These are phyloP conservation scores for Trichoderma harzianum DNA, from an alignment of 2,329 filamentous ascomycete genomes.

Conservation along the genomic window DNA sequence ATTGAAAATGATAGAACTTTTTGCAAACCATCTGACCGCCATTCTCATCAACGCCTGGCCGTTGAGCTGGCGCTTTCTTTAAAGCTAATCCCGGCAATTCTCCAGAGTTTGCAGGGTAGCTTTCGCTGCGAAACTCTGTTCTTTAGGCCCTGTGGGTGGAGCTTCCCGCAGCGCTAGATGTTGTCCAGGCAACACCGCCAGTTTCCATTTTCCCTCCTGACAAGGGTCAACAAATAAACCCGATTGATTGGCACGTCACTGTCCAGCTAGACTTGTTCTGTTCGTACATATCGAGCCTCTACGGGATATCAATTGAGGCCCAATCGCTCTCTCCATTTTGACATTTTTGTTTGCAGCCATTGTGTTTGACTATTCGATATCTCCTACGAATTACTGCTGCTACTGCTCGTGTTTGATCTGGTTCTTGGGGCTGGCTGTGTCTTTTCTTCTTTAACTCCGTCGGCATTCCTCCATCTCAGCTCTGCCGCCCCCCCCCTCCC, in stretches of 20 bases:
- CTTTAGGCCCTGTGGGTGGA: background rate
- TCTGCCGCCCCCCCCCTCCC: background rate
- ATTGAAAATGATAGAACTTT: background rate
- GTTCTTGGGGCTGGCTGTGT: background rate
- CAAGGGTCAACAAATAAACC: conserved; percentile 17
- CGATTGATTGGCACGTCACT: conserved; percentile 25
- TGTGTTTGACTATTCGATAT: conserved; percentile 23
- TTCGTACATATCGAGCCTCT: conserved; percentile 28
- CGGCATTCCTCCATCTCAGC: conserved; percentile 1
- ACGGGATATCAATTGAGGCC: conserved; percentile 14
- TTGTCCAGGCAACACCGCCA: conserved; percentile 16
- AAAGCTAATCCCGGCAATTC: background rate
- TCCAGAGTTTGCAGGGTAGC: conserved; percentile 3
- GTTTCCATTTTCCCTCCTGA: conserved; percentile 7
- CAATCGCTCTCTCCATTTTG: conserved; percentile 14
- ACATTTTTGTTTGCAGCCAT: conserved; percentile 20
- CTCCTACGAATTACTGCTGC: background rate
- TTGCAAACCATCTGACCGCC: background rate
- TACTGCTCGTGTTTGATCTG: background rate
- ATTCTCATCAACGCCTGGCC: background rate
- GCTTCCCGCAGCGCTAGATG: background rate
- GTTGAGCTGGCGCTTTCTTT: background rate
- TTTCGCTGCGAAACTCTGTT: background rate
- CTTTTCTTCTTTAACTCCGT: background rate
- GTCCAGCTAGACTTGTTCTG: conserved; percentile 6